Conservation (phyloP, 1,284 basidiomycete species). For the Apiotrichum mycotoxinovorans region DNA sequence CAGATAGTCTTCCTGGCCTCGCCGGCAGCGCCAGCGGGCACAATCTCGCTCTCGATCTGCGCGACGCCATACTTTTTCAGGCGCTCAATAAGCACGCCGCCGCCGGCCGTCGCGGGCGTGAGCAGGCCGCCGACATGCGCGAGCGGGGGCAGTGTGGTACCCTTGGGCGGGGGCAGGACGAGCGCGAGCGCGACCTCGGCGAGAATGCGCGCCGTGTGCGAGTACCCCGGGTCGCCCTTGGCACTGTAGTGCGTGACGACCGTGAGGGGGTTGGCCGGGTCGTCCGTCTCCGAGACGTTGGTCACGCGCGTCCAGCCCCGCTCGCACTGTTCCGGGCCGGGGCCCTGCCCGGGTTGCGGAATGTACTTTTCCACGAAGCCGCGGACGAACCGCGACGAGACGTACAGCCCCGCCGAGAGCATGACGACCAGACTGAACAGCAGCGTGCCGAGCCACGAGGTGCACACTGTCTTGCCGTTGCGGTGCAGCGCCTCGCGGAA, state of each 20-base stretch:
- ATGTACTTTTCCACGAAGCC: slow-evolving; percentile 51
- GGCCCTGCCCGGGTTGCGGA: slow-evolving; percentile 61
- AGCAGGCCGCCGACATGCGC: slow-evolving; percentile 67
- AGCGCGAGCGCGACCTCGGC: slow-evolving; percentile 70
- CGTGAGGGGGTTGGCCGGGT: slow-evolving; percentile 51
- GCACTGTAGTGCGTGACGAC: slow-evolving; percentile 62
- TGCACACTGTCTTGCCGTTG: not conserved
- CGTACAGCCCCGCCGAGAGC: slow-evolving; percentile 37
- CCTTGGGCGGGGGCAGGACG: slow-evolving; percentile 53
- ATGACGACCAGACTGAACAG: slow-evolving; percentile 18
- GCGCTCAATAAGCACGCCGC: slow-evolving; percentile 64
- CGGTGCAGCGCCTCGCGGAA: slow-evolving; percentile 60
- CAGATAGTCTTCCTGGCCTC: slow-evolving; percentile 6
- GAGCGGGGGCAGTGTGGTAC: slow-evolving; percentile 56
- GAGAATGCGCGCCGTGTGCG: slow-evolving; percentile 67
- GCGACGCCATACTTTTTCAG: slow-evolving; percentile 49
- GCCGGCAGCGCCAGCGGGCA: not conserved
- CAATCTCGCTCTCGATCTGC: slow-evolving; percentile 23
- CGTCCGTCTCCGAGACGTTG: slow-evolving; percentile 57
- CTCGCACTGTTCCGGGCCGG: slow-evolving; percentile 50
- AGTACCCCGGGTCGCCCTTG: slow-evolving; percentile 76
- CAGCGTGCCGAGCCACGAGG: slow-evolving; percentile 12
- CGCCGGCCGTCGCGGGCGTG: slow-evolving; percentile 72
- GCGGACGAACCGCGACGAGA: slow-evolving; percentile 41
- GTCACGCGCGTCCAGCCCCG: slow-evolving; percentile 59